These are phyloP conservation scores for Alliaria petiolata DNA, from an alignment of 345 rosid genomes.

Conservation along the genomic window DNA sequence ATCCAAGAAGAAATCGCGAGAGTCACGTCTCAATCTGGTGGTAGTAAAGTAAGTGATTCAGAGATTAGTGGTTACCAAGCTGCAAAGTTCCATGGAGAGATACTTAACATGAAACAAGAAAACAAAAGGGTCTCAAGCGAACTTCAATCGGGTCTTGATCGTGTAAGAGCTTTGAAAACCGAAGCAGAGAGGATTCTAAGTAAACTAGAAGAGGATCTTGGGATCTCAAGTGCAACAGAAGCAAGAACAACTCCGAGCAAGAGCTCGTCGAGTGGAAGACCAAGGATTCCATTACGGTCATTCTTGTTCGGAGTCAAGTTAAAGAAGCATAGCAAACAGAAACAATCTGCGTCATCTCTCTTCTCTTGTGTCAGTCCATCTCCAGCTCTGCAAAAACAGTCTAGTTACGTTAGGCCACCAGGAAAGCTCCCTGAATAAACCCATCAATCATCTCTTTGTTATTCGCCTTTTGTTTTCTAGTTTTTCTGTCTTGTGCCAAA, in stretches of 20 bases:
- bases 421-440: slow-evolving; percentile 25
- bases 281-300: slow-evolving; percentile 70
- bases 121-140: slow-evolving; percentile 61
- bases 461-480: neutral
- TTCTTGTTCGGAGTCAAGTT: slow-evolving; percentile 88
- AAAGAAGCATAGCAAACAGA: slow-evolving; percentile 49
- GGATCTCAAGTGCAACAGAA: slow-evolving; percentile 33
- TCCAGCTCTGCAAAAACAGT: slow-evolving; percentile 50
- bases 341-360: slow-evolving; percentile 39
- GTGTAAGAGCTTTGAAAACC: slow-evolving; percentile 39
- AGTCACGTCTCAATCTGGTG: slow-evolving; percentile 33
- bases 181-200: slow-evolving; percentile 50
- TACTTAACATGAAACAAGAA: slow-evolving; percentile 89
- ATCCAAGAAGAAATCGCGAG: slow-evolving; percentile 66
- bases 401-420: slow-evolving; percentile 27
- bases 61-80: slow-evolving; percentile 59
- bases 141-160: slow-evolving; percentile 52
- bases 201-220: slow-evolving; percentile 54
- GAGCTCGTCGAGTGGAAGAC: slow-evolving; percentile 19
- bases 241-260: slow-evolving; percentile 23
- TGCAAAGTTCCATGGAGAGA: slow-evolving; percentile 81
- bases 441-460: neutral
- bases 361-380: slow-evolving; percentile 61
- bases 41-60: slow-evolving; percentile 30
- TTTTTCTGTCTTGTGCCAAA: slow-evolving; percentile 1